These are phyloP conservation scores for Venturia aucupariae DNA, from an alignment of 2,329 filamentous ascomycete genomes.

Conservation along the genomic window DNA sequence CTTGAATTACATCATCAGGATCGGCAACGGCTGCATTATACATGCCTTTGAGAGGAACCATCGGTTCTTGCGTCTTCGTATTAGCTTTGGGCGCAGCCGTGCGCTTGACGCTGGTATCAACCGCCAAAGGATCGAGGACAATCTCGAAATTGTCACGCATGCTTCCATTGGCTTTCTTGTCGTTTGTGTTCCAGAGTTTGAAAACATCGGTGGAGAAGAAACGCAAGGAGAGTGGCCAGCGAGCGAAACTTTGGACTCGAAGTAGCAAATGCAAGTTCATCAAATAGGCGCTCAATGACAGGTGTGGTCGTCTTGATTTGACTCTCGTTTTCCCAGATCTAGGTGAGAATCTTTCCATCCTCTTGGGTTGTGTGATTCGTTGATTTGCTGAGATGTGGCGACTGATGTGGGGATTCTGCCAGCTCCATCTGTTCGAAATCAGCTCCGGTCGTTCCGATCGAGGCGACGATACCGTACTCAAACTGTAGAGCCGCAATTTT, in stretches of 20 bases:
- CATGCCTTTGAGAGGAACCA: slow-evolving; percentile 13
- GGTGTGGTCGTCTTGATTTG: slow-evolving; percentile 39
- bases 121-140: slow-evolving; percentile 4
- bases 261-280: slow-evolving; percentile 76
- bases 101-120: slow-evolving; percentile 4
- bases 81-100: background rate
- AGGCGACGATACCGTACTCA: slow-evolving; percentile 52
- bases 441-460: background rate
- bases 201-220: slow-evolving; percentile 69
- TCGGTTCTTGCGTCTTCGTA: background rate
- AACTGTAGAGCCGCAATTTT: slow-evolving; percentile 85
- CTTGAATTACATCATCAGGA: background rate
- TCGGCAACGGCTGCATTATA: background rate
- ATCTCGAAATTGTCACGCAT: background rate
- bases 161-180: slow-evolving; percentile 37
- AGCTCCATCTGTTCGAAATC: slow-evolving; percentile 61
- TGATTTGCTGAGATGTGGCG: slow-evolving; percentile 30
- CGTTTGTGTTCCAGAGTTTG: slow-evolving; percentile 56
- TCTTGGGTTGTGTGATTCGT: slow-evolving; percentile 39
- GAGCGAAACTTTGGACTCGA: slow-evolving; percentile 65
- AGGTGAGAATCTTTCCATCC: slow-evolving; percentile 2
- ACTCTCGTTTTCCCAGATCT: slow-evolving; percentile 19
- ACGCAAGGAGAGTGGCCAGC: slow-evolving; percentile 73
- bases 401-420: slow-evolving; percentile 63
- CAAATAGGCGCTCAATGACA: slow-evolving; percentile 58